Evolutionary conservation across 768 basidiomycete genomes (phyloP).

Genomic region (Hygrocybe punicea): DNA sequence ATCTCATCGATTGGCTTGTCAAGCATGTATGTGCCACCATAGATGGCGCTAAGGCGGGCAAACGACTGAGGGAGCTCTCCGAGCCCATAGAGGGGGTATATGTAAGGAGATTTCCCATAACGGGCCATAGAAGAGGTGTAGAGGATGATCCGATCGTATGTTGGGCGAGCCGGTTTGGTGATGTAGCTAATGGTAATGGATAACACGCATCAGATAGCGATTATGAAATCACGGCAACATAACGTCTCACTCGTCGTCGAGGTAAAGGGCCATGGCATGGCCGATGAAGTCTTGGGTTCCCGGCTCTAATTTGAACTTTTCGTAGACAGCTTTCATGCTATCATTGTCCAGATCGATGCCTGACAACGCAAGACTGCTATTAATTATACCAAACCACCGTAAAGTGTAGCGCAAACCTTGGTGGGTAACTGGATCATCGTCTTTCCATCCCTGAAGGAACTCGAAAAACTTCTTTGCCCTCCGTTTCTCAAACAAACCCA

Average conservation of each 20-base stretch:
- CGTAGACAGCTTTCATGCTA: slow-evolving; percentile 91
- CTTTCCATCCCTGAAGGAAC: slow-evolving; percentile 93
- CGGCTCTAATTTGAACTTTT: slow-evolving; percentile 94
- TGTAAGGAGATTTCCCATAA: slow-evolving; percentile 99
- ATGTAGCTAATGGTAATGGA: slow-evolving; percentile 75
- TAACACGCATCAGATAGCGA: slow-evolving; percentile 6
- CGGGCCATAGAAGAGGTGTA: slow-evolving; percentile 99
- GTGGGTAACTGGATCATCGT: slow-evolving; percentile 93
- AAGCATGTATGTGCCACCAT: slow-evolving; percentile 99
- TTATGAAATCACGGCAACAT: not conserved
- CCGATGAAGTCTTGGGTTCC: slow-evolving; percentile 99
- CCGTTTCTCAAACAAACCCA: slow-evolving; percentile 99
- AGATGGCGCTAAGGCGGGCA: slow-evolving; percentile 95
- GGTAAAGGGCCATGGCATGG: slow-evolving; percentile 97
- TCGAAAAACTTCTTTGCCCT: slow-evolving; percentile 98
- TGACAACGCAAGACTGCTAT: slow-evolving; percentile 28
- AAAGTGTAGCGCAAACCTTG: slow-evolving; percentile 56
- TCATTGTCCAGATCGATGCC: slow-evolving; percentile 86
- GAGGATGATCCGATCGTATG: slow-evolving; percentile 93
- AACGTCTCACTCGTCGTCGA: slow-evolving; percentile 86
- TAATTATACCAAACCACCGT: not conserved
- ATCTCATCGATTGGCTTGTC: slow-evolving; percentile 93
- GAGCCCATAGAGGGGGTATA: slow-evolving; percentile 97
- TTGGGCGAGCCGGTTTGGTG: slow-evolving; percentile 81
- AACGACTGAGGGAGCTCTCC: slow-evolving; percentile 99